Evolutionary conservation across 495 filamentous ascomycete genomes (phyloP), one percentile per base, ranked within the genome.

Genomic region (Daldinia decipiens): DNA sequence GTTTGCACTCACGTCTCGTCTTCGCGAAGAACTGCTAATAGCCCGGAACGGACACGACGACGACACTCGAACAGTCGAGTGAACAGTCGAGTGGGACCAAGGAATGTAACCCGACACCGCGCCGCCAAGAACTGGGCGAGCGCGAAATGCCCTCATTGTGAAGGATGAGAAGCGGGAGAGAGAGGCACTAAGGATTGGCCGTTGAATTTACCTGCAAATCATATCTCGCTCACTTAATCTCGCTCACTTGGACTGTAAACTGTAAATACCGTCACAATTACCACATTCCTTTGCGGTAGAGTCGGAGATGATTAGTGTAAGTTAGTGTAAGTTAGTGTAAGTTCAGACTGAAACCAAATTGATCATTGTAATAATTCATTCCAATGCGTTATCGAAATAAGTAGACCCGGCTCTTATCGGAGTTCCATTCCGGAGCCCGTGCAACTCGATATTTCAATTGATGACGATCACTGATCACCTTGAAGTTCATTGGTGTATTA

Each of bases 61-160:
- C 58, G 63, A 63, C 21, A 59, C 51, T 15, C 40, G 29, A 31
- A 15, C 2, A 13, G n/a, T 52, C 9, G 17, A 51, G 72, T 40
- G 29, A 31, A 15, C 2, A 13, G n/a, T 52, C 9, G 17, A 51
- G 72, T 67, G 74, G 69, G 64, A 58, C 67, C 63, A 63, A 45
- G 40, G 39, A 53, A 70, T 31, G 58, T 34, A 26, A 34, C 40
- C 62, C 36, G 68, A 71, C 27, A 57, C 53, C 39, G 66, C 62
- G 34, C 60, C 12, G 39, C 55, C 56, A 27, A 50, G 36, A 17
- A 34, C 43, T 15, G 56, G 15, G 55, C 65, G 38, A 61, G 31
- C 4, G 43, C 43, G 66, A 59, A 73, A 62, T 53, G 57, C 55
- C 61, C 43, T 77, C 75, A 75, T 77, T 36, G 12, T 61, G 53